Evolutionary conservation across 768 basidiomycete species (phyloP), one percentile per base, ranked within the genome.

Genomic region (Naematelia aurantialba): DNA sequence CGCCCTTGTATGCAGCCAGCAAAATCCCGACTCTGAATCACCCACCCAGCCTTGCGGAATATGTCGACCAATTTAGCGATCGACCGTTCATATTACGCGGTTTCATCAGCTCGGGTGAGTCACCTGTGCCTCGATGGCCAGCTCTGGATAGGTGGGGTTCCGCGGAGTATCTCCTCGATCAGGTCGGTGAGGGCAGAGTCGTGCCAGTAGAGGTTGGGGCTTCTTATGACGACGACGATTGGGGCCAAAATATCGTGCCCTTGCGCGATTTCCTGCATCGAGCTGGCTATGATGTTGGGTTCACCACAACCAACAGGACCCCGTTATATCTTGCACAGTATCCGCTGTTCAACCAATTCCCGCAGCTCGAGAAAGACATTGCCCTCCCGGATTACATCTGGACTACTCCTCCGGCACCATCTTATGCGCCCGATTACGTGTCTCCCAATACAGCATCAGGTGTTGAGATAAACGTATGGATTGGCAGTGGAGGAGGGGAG

Each of bases 161-260:
- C 17, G 77, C 80, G 4, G 73, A 79, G 1, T 97, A 99, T 72
- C 82, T 99, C 0, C 81, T 81, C 13, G 79, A 80, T 3, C 79
- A 85, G 0, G 84, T 87, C 1, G 96, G 96, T 13, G 83, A 83
- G 45, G 92, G 88, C 1, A 82, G 96, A 21, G 78, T 89, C 3
- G 87, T 98, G 0, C 96, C 94, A 4, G 86, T 98, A 5, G 94
- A 98, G 77, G 78, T 96, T 17, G 94, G 94, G 13, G 75, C 77
- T 30, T 88, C 92, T 71, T 98, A 98, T 76, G 85, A 89, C 26
- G 78, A 81, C 11, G 83, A 83, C 21, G 83, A 83, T 47, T 99
- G 96, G 96, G 82, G 82, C 0, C 94, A 94, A 74, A 78, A 78
- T 63, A 79, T 98, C 55, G 83, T 96, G 76, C 67, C 74, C 21